Base-by-base conservation (phyloP, 352 stramenopile genomes). In the Saprolegnia diclina region DNA sequence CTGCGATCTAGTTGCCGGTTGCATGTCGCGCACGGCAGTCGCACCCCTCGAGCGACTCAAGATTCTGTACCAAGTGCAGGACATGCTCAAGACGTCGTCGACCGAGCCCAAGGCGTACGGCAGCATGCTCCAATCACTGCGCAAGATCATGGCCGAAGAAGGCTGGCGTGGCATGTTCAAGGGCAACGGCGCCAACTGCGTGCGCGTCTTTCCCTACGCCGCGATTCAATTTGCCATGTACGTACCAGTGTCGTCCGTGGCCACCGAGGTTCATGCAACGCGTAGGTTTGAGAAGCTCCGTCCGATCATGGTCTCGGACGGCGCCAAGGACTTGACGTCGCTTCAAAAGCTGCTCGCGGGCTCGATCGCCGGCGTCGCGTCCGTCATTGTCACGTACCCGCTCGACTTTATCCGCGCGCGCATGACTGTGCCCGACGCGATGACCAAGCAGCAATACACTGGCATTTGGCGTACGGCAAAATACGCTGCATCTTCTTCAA, bases 31-130 rank as follows among this genome's bases (percentile, higher is more conserved):
- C 57, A 88, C 81, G 57, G 78, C 80, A 18, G 83, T 91, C 19
- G 83, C 83, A 42, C 85, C 81, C 7, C 75, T 91, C 29, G 83
- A 93, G 73, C 78, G 85, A 10, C 76, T 91, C 55, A 93, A 91
- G 72, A 93, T 93, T 72, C 72, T 91, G 48, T 82, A 82, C 55
- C 85, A 93, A 64, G 81, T 91, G 45, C 85, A 93, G 71, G 83
- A 91, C 69, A 77, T 83, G 66, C 71, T 90, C 50, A 59, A 71
- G 6, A 67, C 68, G 9, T 19, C 38, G 7, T 29, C 24, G 14
- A 18, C 19, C 13, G 38, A 68, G 59, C 42, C 48, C 45, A 57
- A 44, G 32, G 57, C 89, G 64, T 91, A 90, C 72, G 76, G 78
- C 19, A 78, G 76, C 55, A 73, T 92, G 22, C 62, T 64, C 40